Percentiles rank a stretch among this genome's conserved stretches.
Conservation (phyloP, 495 filamentous ascomycete species). For the Pyrenula massariospora region DNA sequence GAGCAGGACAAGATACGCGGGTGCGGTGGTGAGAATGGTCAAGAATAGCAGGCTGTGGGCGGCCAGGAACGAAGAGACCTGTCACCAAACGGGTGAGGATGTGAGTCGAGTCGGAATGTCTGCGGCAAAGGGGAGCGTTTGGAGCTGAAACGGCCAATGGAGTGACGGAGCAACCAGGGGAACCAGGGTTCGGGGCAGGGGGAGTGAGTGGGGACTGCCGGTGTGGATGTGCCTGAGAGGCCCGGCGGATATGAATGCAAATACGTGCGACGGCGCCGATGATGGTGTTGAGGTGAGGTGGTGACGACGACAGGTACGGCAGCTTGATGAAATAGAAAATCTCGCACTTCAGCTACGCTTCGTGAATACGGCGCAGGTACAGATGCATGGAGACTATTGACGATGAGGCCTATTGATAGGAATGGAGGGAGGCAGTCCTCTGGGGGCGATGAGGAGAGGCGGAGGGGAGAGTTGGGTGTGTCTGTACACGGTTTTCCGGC, state of each 20-base stretch:
- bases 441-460: not conserved
- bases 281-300: not conserved
- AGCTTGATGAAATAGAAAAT: not conserved
- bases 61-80: not conserved
- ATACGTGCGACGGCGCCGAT: not conserved
- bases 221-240: too few species aligned
- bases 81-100: not conserved
- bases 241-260: too few species aligned
- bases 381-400: not conserved
- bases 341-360: not conserved
- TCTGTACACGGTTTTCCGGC: too few species aligned
- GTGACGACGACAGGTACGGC: not conserved
- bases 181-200: not conserved
- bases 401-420: not conserved
- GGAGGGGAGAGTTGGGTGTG: too few species aligned
- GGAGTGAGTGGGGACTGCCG: not conserved
- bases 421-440: not conserved
- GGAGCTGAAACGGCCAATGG: not conserved
- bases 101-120: not conserved
- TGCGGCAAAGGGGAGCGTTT: not conserved
- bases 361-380: not conserved
- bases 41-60: not conserved
- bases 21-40: not conserved
- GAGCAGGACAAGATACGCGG: not conserved
- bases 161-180: not conserved